phyloP scores from a whole-genome alignment of 306 rosid species.

The Macrotyloma uniflorum region DNA sequence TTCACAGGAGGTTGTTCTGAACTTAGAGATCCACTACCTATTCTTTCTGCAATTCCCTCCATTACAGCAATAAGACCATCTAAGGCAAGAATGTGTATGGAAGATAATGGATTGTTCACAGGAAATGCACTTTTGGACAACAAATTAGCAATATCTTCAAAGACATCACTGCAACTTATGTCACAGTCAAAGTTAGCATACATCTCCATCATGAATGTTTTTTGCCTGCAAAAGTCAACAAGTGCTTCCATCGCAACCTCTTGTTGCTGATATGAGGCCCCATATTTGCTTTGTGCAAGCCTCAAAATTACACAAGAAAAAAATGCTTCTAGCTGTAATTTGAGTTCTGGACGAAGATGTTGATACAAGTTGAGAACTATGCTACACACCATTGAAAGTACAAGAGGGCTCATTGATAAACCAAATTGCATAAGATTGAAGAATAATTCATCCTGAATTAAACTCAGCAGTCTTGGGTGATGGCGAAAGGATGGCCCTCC shows the following conservation, averaged over 20 bases:
- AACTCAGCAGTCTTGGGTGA: constrained; percentile 66
- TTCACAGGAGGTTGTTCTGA: constrained; percentile 50
- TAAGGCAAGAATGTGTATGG: constrained; percentile 77
- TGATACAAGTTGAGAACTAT: constrained; percentile 73
- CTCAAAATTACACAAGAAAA: constrained; percentile 78
- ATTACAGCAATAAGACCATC: constrained; percentile 86
- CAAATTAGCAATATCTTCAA: constrained; percentile 75
- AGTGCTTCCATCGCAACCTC: constrained; percentile 86
- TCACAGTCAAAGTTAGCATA: constrained; percentile 79
- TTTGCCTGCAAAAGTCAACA: constrained; percentile 86
- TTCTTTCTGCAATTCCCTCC: constrained; percentile 88
- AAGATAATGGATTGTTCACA: constrained; percentile 71
- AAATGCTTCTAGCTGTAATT: constrained; percentile 77
- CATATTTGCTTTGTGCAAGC: constrained; percentile 79
- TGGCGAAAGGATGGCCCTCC: constrained; percentile 69
- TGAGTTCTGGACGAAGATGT: constrained; percentile 70
- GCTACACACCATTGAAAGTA: constrained; percentile 79
- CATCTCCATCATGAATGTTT: constrained; percentile 73
- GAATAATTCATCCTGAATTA: constrained; percentile 79
- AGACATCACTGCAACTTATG: constrained; percentile 78
- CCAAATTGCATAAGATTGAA: constrained; percentile 76
- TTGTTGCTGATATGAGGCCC: constrained; percentile 79
- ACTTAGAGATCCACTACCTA: constrained; percentile 54
- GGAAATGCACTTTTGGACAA: constrained; percentile 80
- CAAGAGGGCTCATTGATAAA: constrained; percentile 72